Conservation (phyloP, 176 grass and related monocot genomes). For the Avena sativa region DNA sequence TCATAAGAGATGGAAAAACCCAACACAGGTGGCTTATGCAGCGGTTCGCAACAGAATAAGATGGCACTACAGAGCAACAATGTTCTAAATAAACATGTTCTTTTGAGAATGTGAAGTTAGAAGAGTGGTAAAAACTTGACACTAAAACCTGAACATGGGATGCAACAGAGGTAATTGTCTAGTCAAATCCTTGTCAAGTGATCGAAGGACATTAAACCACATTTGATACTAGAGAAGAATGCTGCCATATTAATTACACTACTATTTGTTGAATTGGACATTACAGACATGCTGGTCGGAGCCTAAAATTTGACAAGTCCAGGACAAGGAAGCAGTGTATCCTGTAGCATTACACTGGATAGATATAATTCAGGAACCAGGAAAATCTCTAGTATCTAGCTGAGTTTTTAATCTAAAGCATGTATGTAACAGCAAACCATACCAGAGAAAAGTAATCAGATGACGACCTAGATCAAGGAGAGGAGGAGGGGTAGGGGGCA, state of each 20-base stretch:
- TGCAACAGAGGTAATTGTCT: not conserved
- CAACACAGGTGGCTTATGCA: not conserved
- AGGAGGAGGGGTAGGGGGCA: not conserved
- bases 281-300: not conserved
- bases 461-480: not conserved
- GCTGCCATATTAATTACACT: not conserved
- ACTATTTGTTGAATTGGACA: not conserved
- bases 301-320: not conserved
- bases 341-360: not conserved
- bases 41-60: not conserved
- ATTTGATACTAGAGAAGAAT: not conserved
- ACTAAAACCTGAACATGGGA: conserved; percentile 5
- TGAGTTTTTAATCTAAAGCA: not conserved
- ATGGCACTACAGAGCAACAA: not conserved
- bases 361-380: not conserved
- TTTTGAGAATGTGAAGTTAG: not conserved
- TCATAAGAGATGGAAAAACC: not conserved
- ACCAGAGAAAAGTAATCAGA: not conserved
- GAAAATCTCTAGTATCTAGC: not conserved
- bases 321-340: not conserved
- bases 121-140: not conserved
- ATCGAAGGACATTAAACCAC: not conserved
- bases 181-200: not conserved
- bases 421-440: too few relatives aligned
- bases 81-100: not conserved